Conservation (phyloP, 306 rosid genomes). For the Lagenaria siceraria region DNA sequence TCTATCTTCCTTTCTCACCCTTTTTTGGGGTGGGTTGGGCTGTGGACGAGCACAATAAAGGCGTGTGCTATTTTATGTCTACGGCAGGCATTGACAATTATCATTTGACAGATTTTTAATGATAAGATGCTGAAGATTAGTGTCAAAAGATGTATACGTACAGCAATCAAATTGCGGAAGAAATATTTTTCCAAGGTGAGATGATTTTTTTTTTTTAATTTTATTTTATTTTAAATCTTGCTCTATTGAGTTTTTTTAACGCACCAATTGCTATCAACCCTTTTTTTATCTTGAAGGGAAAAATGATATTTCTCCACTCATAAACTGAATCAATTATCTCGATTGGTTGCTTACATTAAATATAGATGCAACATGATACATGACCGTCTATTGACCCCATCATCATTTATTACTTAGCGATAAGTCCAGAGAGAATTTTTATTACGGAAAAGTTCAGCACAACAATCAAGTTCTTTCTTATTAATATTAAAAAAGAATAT, state of each 20-base stretch:
- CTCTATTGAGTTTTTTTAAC: neutral
- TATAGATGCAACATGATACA: neutral
- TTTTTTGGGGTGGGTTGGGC: neutral
- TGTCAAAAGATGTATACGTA: slow-evolving; percentile 61
- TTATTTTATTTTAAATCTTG: neutral
- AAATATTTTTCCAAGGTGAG: slow-evolving; percentile 76
- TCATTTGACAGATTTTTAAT: slow-evolving; percentile 53
- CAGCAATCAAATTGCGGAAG: slow-evolving; percentile 74
- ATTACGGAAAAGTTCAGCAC: too few relatives aligned
- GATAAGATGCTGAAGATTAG: slow-evolving; percentile 71
- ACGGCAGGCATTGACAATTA: neutral
- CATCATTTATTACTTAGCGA: neutral
- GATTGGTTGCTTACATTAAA: neutral
- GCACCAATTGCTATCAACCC: slow-evolving; percentile 6
- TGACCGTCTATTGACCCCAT: neutral
- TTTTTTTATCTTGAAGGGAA: neutral
- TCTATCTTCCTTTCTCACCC: neutral
- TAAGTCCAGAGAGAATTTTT: neutral
- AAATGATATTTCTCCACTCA: slow-evolving; percentile 2
- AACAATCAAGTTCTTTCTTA: neutral
- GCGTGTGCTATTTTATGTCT: neutral
- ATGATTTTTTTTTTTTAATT: neutral
- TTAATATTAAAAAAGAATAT: neutral
- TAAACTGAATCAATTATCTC: neutral
- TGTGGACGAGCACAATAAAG: neutral